phyloP scores from a whole-genome alignment of 495 filamentous ascomycete genomes.

The Aspergillus ellipticus region DNA sequence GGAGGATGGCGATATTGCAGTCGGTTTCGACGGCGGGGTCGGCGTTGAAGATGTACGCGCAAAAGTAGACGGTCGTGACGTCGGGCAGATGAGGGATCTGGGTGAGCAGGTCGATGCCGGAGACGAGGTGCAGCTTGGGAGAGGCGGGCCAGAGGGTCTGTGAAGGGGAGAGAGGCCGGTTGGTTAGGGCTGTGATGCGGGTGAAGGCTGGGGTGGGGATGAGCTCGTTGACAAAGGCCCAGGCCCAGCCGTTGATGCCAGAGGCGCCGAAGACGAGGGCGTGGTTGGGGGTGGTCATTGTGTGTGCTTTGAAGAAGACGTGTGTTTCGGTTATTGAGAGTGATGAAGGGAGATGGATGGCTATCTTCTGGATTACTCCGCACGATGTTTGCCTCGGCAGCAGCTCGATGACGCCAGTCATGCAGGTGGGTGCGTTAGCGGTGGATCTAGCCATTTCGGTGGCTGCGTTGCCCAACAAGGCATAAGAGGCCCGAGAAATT shows the following conservation, averaged over 20 bases:
- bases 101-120: slow-evolving; percentile 14
- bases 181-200: slow-evolving; percentile 20
- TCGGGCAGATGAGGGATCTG: background rate
- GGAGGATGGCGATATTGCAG: slow-evolving; percentile 6
- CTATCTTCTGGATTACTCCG: too few species aligned
- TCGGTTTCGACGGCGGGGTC: slow-evolving; percentile 5
- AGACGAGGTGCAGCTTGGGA: slow-evolving; percentile 16
- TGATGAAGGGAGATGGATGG: too few species aligned
- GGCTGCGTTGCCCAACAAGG: too few species aligned
- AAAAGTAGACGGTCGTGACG: slow-evolving; percentile 8
- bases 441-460: too few species aligned
- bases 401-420: too few species aligned
- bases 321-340: too few species aligned
- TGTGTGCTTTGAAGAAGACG: too few species aligned
- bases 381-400: too few species aligned
- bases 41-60: slow-evolving; percentile 6
- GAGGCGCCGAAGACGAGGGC: slow-evolving; percentile 29
- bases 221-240: slow-evolving; percentile 23
- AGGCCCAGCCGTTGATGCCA: slow-evolving; percentile 25
- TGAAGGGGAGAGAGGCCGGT: slow-evolving; percentile 14
- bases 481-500: too few species aligned
- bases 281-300: slow-evolving; percentile 5
- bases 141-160: slow-evolving; percentile 14
- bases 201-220: slow-evolving; percentile 21
- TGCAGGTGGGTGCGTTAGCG: too few species aligned